Base-by-base conservation (phyloP, 371 early-diverging fungal genomes). In the Mucor lusitanicus region DNA sequence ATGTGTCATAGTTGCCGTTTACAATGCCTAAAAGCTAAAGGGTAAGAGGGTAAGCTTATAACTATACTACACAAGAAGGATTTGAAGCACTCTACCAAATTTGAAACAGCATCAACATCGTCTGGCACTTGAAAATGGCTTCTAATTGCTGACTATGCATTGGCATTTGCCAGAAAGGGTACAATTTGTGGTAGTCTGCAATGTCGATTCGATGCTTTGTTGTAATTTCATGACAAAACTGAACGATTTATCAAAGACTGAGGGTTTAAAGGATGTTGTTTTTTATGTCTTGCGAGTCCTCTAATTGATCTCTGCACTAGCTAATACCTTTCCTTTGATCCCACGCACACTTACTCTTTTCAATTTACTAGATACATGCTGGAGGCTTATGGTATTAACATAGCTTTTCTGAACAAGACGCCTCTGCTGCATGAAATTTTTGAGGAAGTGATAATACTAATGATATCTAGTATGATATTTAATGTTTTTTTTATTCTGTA, bases 71-170 rank as follows among this genome's bases (percentile, higher is more conserved):
- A 30, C 30, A 30, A 2, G 30, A 6, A 6, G 6, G 30, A 30
- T 30, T 0, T n/a, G n/a, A 63, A 3, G 30, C n/a, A 15, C 56
- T 6, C 2, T 82, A 93, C 92, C 86, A 93, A 71, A 50, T 87
- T 86, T 13, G 94, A 88, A 1, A 97, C 95, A 13, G 84, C 85
- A 58, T 97, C 98, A n/a, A 89, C 90, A 76, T 97, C 97, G 19
- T 96, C 99, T 17, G 99, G 95, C 21, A 98, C 94, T 63, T 98
- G 91, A 98, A 98, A 28, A 98, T 96, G n/a, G 98, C 99, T 74
- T 98, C 97, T 11, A 95, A 86, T 59, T 76, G 56, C 50, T 85
- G 85, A 12, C 99, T n/a, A n/a, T n/a, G n/a, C 99, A 55, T 92
- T 87, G 35, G 89, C 80, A 21, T 92, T 89, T 3, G 92, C 84